Evolutionary conservation across 352 stramenopile species (phyloP).

Genomic region (Globisporangium rhizosaccharum): DNA sequence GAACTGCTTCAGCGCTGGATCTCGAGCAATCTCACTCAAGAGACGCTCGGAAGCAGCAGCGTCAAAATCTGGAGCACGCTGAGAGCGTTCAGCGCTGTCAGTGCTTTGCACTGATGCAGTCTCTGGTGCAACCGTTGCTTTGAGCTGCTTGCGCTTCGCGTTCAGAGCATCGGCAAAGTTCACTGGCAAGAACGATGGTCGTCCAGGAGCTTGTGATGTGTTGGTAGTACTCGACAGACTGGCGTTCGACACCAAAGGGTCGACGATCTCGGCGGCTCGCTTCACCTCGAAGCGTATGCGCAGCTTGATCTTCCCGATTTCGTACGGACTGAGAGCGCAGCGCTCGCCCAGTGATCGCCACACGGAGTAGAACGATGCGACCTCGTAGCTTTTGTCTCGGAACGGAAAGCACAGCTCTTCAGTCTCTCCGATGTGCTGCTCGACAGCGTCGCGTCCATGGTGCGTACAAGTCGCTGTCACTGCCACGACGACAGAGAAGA

Average conservation of each 20-base stretch:
- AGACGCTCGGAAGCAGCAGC: conserved; percentile 7
- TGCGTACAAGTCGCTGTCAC: conserved; percentile 2
- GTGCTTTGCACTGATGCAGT: too few species aligned
- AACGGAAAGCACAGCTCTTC: conserved; percentile 19
- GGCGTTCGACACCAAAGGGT: neutral
- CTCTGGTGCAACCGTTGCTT: conserved; percentile 23
- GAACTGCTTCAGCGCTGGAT: conserved; percentile 12
- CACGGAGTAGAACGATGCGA: conserved; percentile 26
- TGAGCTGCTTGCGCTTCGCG: conserved; percentile 37
- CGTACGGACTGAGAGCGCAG: conserved; percentile 8
- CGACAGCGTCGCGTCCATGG: neutral
- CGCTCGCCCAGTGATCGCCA: conserved; percentile 9
- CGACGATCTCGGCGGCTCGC: conserved; percentile 2
- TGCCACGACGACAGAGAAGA: conserved; percentile 6
- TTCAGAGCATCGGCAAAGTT: conserved; percentile 31
- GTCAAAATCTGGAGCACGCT: neutral
- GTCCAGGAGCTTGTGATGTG: neutral
- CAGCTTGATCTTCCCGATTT: conserved; percentile 31
- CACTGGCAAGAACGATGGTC: conserved; percentile 10
- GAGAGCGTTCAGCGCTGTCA: neutral
- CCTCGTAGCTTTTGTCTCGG: conserved; percentile 18
- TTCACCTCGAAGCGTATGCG: conserved; percentile 21
- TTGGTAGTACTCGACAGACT: neutral
- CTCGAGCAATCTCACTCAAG: conserved; percentile 17
- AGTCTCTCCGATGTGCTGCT: conserved; percentile 21